Evolutionary conservation across 805 yeast genomes (phyloP).

Genomic region (Candida glaebosa): DNA sequence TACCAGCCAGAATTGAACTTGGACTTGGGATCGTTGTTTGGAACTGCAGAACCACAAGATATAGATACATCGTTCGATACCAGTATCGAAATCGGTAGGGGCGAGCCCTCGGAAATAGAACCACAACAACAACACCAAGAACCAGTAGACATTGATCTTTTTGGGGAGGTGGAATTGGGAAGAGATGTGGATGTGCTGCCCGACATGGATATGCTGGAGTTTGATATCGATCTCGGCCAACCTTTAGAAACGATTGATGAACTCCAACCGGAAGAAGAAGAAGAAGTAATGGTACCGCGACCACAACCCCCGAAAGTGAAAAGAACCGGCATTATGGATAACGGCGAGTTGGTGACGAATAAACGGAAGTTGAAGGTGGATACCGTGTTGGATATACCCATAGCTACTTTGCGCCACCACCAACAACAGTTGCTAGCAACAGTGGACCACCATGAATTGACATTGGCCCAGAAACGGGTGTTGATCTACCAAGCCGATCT

Average conservation of each 20-base stretch:
- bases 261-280: constrained; percentile 3
- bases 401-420: constrained; percentile 28
- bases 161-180: constrained; percentile 45
- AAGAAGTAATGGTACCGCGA: constrained; percentile 12
- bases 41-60: neutral
- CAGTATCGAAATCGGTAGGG: constrained; percentile 67
- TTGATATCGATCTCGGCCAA: constrained; percentile 31
- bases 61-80: constrained; percentile 32
- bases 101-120: constrained; percentile 4
- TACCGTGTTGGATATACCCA: constrained; percentile 44
- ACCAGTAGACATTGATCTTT: neutral
- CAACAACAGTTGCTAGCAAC: constrained; percentile 22
- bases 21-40: constrained; percentile 18
- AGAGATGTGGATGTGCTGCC: constrained; percentile 34
- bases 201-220: constrained; percentile 9
- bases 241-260: constrained; percentile 38
- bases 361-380: constrained; percentile 48
- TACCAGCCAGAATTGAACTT: constrained; percentile 55
- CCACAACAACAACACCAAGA: too few species aligned
- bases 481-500: constrained; percentile 19
- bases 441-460: constrained; percentile 8
- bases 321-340: constrained; percentile 31
- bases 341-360: constrained; percentile 45
- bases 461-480: constrained; percentile 30
- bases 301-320: constrained; percentile 25